Conservation (phyloP, 345 rosid species). For the Barbarea vulgaris region DNA sequence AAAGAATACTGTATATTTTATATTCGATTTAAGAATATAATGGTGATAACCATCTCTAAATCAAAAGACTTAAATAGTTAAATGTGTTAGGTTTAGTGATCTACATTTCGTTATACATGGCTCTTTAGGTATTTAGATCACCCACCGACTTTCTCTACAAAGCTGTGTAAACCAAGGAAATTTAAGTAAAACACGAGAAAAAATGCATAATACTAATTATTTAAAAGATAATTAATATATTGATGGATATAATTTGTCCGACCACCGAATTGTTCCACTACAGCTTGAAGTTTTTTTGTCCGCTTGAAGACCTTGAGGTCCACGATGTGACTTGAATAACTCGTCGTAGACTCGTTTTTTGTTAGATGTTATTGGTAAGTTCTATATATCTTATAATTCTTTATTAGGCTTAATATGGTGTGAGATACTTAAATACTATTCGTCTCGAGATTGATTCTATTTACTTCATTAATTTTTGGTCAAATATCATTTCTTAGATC, state of each 20-base stretch:
- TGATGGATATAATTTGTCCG: not conserved
- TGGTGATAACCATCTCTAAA: not conserved
- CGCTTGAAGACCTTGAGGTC: not conserved
- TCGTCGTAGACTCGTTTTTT: constrained; percentile 11
- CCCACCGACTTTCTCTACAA: constrained; percentile 11
- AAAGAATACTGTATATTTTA: not conserved
- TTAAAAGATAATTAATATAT: not conserved
- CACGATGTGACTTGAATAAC: not conserved
- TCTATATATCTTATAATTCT: not conserved
- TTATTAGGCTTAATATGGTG: not conserved
- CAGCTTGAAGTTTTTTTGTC: constrained; percentile 22
- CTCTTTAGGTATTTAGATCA: not conserved
- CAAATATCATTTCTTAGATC: not conserved
- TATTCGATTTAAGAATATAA: not conserved
- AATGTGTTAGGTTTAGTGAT: not conserved
- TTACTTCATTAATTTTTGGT: not conserved
- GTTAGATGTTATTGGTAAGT: not conserved
- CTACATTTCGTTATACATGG: not conserved
- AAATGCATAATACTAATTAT: not conserved
- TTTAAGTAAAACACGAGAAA: not conserved
- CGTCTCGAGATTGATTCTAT: not conserved
- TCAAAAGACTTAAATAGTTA: not conserved
- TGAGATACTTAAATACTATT: not conserved
- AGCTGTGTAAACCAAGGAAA: not conserved
- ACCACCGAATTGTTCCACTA: constrained; percentile 18